Base-by-base conservation (phyloP, 108 stramenopile species). In the Aurantiochytrium sp. region DNA sequence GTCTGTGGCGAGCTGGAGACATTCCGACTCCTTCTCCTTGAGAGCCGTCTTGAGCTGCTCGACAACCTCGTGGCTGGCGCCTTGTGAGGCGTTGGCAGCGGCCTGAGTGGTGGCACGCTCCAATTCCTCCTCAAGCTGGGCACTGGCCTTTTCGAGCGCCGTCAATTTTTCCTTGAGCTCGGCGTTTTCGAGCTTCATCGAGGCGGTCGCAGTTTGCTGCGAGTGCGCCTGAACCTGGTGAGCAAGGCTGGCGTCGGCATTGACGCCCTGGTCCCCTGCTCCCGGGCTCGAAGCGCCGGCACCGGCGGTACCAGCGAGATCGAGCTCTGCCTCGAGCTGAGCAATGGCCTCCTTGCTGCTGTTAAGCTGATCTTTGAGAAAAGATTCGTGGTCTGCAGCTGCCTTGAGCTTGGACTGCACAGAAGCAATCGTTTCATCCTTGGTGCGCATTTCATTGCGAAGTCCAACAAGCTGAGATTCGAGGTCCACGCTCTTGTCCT, bases 41-140 rank as follows among this genome's bases (percentile, higher is more conserved):
- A 83, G 51, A 23, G 18, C 16, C 6, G 45, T 18, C 76, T 83
- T 83, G 45, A 83, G 51, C 49, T 53, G 76, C 49, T 53, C 51
- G 49, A 83, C 76, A 53, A 83, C 76, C 23, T 83, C 76, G 49
- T 83, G 76, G 49, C 76, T 53, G n/a, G 76, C 76, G 51, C 76
- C 76, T 12, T 53, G 76, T 6, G 6, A 12, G 25, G 45, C 76
- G 4, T 83, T 45, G n/a, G 45, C 51, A 12, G 76, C 19, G n/a
- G 49, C 49, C 51, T 83, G 14, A 45, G 45, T 23, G 0, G 16
- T 8, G 28, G 49, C 6, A 10, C 42, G 64, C 51, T 83, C 76
- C 19, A 83, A 16, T 23, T 83, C 49, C 49, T 47, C 45, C 28
- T 83, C 49, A 6, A 83, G 51, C 51, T 83, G 49, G 16, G 44